A percentile compares a stretch with the other conserved stretches of the same genome.
Conservation (phyloP, 1,284 basidiomycete genomes). For the Butyriboletus appendiculatus region DNA sequence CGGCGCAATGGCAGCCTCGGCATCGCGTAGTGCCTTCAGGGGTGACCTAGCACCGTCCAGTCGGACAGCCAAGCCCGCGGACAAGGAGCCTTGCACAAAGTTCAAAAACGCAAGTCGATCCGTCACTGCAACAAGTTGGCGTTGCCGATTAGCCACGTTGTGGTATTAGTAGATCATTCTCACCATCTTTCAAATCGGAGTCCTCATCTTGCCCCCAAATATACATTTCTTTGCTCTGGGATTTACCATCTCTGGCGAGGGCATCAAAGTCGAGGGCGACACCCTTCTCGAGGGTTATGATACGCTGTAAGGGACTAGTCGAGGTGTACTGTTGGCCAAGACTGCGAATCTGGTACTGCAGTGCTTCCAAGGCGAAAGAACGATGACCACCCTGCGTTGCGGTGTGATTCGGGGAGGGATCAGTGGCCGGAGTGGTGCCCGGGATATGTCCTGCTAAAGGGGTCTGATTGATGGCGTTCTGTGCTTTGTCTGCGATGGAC, state of each 20-base stretch:
- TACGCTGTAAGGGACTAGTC: conserved; percentile 64
- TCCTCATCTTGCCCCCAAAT: conserved; percentile 74
- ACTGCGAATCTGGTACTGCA: conserved; percentile 69
- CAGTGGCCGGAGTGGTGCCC: conserved; percentile 37
- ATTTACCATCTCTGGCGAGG: conserved; percentile 61
- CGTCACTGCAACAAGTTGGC: conserved; percentile 47
- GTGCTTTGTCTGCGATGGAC: conserved; percentile 71
- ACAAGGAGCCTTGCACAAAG: conserved; percentile 68
- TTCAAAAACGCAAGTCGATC: conserved; percentile 79
- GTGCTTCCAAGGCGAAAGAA: conserved; percentile 56
- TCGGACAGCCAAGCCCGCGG: conserved; percentile 56
- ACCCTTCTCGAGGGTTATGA: conserved; percentile 76
- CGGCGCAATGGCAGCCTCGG: conserved; percentile 60
- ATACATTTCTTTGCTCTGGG: conserved; percentile 79
- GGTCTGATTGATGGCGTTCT: conserved; percentile 60
- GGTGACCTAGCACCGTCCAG: conserved; percentile 63
- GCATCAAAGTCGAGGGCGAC: conserved; percentile 70
- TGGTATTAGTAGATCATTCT: conserved; percentile 12
- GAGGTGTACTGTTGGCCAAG: conserved; percentile 74
- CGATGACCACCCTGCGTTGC: conserved; percentile 44
- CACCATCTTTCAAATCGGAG: conserved; percentile 75
- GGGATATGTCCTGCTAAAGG: conserved; percentile 56
- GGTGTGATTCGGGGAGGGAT: conserved; percentile 42
- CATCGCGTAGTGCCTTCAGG: conserved; percentile 69
- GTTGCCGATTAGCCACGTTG: conserved; percentile 12